Base-by-base conservation (phyloP, 345 rosid genomes). In the Streptanthus diversifolius region DNA sequence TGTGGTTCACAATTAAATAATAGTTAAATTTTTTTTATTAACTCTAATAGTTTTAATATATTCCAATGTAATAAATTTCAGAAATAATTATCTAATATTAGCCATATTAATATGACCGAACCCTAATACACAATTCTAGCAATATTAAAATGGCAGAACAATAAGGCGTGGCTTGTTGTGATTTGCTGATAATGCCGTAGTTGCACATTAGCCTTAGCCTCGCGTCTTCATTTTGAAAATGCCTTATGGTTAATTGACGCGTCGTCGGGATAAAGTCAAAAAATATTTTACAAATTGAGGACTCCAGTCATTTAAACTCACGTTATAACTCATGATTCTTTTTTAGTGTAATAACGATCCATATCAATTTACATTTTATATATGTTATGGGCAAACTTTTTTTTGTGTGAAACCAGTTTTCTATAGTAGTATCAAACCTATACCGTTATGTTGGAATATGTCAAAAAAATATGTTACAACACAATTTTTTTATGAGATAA, bases 171-270 rank as follows among this genome's bases (percentile, higher is more conserved):
- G 62, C 53, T 22, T 66, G 3, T 9, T 33, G 5, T 35, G 21
- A 60, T 60, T 60, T 11, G 74, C 14, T 17, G 35, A 41, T 3
- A 21, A 8, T 57, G 55, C 61, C 63, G 48, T 59, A 33, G 44
- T 76, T 74, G 74, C 73, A 81, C 51, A 53, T 75, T 81, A 81
- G 79, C 73, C n/a, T 53, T 30, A 18, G 15, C 25, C 66, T 52
- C 37, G 2, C 61, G 2, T 55, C 53, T 53, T 77, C 24, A 25
- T 56, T 60, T 66, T 63, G 82, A 72, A 82, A 60, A 29, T 43
- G 57, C 64, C 14, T 33, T 33, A 12, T 75, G 48, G 29, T 56
- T 8, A 67, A 59, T 19, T 67, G 47, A 59, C 74, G 64, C 68
- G 63, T 60, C 70, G 70, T 60, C 49, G 44, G 63, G 69, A 68